Evolutionary conservation across 306 rosid genomes (phyloP).

Genomic region (Glycine latifolia): DNA sequence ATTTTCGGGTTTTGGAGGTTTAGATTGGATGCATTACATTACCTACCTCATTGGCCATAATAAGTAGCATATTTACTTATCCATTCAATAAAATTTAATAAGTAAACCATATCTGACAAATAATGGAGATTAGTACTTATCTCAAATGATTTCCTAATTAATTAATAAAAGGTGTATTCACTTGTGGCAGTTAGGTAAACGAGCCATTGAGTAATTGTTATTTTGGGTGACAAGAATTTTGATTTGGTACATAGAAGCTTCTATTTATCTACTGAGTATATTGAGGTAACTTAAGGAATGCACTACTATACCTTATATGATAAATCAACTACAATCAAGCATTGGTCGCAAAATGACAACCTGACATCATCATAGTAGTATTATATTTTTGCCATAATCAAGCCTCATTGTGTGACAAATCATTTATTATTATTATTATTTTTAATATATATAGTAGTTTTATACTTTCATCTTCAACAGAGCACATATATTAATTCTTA

Average conservation of each 20-base stretch:
- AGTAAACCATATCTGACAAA: not conserved
- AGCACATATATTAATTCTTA: not conserved
- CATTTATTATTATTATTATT: no score
- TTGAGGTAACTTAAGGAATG: constrained; percentile 8
- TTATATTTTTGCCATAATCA: constrained; percentile 33
- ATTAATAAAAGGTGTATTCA: not conserved
- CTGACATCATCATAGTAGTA: constrained; percentile 29
- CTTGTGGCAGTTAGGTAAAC: not conserved
- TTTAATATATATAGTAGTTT: no score
- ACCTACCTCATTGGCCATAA: not conserved
- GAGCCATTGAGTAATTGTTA: not conserved
- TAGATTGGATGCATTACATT: not conserved
- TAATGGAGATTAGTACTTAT: not conserved
- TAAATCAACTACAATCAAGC: constrained; percentile 19
- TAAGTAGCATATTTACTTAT: not conserved
- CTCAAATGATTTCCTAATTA: not conserved
- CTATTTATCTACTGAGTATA: not conserved
- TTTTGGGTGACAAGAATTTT: not conserved
- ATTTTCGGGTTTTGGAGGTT: not conserved
- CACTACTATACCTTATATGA: not conserved
- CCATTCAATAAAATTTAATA: not conserved
- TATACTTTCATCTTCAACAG: no score
- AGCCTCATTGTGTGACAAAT: constrained; percentile 1
- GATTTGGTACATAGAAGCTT: constrained; percentile 19
- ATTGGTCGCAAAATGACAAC: constrained; percentile 35